Percentiles rank a stretch among this genome's conserved stretches.
Evolutionary conservation across 2,329 filamentous ascomycete species (phyloP).

Genomic region (Sporothrix schenckii): DNA sequence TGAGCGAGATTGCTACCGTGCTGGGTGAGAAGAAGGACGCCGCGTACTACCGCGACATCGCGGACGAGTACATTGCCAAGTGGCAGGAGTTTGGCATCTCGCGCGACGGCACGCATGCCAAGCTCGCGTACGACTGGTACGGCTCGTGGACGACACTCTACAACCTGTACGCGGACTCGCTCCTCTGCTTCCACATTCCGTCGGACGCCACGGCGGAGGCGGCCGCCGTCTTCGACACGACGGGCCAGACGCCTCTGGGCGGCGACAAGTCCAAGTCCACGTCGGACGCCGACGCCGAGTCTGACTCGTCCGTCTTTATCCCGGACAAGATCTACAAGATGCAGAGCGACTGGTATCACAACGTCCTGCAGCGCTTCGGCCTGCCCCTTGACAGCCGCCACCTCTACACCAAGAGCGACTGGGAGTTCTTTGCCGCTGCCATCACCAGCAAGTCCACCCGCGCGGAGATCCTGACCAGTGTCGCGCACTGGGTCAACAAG

Average conservation of each 20-base stretch:
- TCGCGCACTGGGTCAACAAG: conserved; percentile 82
- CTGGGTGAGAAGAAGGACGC: conserved; percentile 62
- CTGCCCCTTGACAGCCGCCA: conserved; percentile 81
- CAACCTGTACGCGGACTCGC: conserved; percentile 68
- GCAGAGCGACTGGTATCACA: conserved; percentile 79
- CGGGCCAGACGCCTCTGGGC: conserved; percentile 31
- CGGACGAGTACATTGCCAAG: conserved; percentile 67
- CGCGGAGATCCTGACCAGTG: conserved; percentile 70
- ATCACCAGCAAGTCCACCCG: conserved; percentile 71
- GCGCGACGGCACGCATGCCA: conserved; percentile 68
- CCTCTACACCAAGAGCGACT: conserved; percentile 85
- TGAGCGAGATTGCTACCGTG: conserved; percentile 67
- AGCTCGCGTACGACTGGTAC: conserved; percentile 75
- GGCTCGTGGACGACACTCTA: conserved; percentile 79
- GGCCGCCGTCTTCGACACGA: neutral
- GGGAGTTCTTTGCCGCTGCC: conserved; percentile 86
- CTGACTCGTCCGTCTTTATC: conserved; percentile 57
- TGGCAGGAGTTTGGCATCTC: conserved; percentile 71
- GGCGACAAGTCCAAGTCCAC: conserved; percentile 33
- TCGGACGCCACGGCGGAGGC: neutral
- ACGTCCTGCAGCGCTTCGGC: conserved; percentile 79
- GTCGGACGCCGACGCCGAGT: too few species aligned
- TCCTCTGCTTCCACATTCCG: conserved; percentile 43
- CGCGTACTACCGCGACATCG: conserved; percentile 64
- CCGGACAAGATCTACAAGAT: conserved; percentile 74